Percentiles rank a stretch among this genome's conserved stretches.
Conservation (phyloP, 495 filamentous ascomycete genomes). For the Penicillium macrosclerotiorum region DNA sequence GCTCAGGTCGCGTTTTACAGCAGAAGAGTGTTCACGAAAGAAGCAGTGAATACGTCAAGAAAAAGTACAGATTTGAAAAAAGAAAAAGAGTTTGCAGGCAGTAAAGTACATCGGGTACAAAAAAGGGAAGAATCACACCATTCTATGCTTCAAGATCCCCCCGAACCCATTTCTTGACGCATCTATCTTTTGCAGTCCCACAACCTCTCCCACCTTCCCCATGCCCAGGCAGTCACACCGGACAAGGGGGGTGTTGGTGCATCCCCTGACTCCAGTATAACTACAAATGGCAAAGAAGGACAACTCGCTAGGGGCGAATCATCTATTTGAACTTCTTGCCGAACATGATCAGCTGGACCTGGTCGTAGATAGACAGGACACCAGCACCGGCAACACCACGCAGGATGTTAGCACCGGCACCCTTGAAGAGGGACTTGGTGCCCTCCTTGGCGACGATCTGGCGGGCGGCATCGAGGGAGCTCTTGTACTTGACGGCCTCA, state of each 20-base stretch:
- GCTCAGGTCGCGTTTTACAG: too few species aligned
- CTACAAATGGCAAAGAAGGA: constrained; percentile 20
- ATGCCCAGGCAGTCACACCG: constrained; percentile 25
- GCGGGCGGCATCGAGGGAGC: constrained; percentile 86
- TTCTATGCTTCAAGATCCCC: constrained; percentile 48
- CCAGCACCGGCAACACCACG: constrained; percentile 99
- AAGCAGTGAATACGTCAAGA: constrained; percentile 12
- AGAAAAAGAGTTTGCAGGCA: constrained; percentile 51
- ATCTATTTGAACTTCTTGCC: constrained; percentile 97
- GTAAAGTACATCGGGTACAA: constrained; percentile 58
- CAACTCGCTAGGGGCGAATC: constrained; percentile 24
- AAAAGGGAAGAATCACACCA: constrained; percentile 44
- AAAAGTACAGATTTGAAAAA: constrained; percentile 43
- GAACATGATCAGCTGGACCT: constrained; percentile 97
- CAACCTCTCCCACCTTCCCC: constrained; percentile 26
- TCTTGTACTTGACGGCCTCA: constrained; percentile 98
- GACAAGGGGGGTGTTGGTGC: constrained; percentile 12
- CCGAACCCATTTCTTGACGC: constrained; percentile 40
- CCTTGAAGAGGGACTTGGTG: constrained; percentile 98
- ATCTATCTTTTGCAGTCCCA: constrained; percentile 51
- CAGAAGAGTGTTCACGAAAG: neutral
- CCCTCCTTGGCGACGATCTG: constrained; percentile 98
- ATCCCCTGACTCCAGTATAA: constrained; percentile 39
- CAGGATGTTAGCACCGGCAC: constrained; percentile 99
- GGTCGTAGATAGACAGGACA: constrained; percentile 99